Evolutionary conservation across 2,329 filamentous ascomycete genomes (phyloP), one percentile per base, ranked within the genome.

Genomic region (Magnaporthiopsis poae): DNA sequence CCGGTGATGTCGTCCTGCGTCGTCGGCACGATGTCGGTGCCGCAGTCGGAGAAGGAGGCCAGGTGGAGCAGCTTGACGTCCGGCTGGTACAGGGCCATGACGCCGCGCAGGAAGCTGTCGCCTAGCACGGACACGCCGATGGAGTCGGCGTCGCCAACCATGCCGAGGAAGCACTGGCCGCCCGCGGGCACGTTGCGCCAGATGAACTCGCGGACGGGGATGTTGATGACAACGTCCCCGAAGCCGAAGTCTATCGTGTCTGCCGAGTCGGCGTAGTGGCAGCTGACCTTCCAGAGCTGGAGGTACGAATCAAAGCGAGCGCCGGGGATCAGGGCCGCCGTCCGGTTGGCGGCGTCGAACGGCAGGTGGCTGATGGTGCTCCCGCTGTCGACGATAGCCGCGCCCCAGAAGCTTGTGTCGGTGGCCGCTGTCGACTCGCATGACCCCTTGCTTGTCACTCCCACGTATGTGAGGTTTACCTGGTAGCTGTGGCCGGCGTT

Each of bases 141-240:
- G 11, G 56, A 65, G 7, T 65, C 35, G 21, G 69, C 67, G 3
- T 68, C 63, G n/a, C 66, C 68, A 3, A 62, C 39, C 8, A 67
- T 60, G 3, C 69, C 70, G 36, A 71, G 15, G 31, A 70, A 65
- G 61, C 70, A 71, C 27, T 67, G 33, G 0, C 63, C 66, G 4
- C 66, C 59, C 1, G 39, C 39, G 7, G 69, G 68, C 36, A 67
- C 64, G 11, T 70, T 60, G 63, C 68, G 60, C 46, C 68, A 70
- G 66, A 71, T 68, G 52, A 71, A 70, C 27, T 71, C 68, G 8
- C 33, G 60, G 35, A 67, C 66, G 15, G 70, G 69, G 18, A 71
- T 68, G 15, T 66, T 67, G 63, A 71, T 66, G 31, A 66, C 68
- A n/a, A 70, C 65, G 59, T 67, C 66, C 21, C 66, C 67, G 36